phyloP scores from a whole-genome alignment of 306 rosid genomes.

The Trifolium subterraneum region DNA sequence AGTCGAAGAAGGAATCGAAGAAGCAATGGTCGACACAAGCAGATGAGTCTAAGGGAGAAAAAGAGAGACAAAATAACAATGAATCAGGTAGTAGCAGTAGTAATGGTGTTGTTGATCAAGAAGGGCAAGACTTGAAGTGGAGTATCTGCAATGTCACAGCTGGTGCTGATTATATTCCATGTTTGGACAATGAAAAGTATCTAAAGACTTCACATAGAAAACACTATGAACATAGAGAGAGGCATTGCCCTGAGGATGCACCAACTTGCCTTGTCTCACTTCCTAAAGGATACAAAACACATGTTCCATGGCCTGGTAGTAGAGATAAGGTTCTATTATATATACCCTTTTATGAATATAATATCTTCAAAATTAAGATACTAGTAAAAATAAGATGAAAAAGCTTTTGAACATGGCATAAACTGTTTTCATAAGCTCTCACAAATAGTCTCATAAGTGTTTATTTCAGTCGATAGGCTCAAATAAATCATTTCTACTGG shows the following conservation, averaged over 20 bases:
- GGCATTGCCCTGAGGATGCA: slow-evolving; percentile 85
- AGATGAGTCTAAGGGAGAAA: slow-evolving; percentile 70
- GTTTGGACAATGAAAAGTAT: slow-evolving; percentile 76
- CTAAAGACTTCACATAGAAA: slow-evolving; percentile 53
- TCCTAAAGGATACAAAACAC: slow-evolving; percentile 64
- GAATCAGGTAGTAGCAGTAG: slow-evolving; percentile 41
- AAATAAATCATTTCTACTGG: not conserved
- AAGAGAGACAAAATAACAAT: slow-evolving; percentile 66
- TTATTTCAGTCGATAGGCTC: not conserved
- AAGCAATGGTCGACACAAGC: slow-evolving; percentile 84
- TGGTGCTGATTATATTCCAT: slow-evolving; percentile 80
- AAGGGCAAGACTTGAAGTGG: slow-evolving; percentile 60
- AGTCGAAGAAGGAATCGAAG: slow-evolving; percentile 45
- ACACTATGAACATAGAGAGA: slow-evolving; percentile 87
- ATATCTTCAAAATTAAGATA: not conserved
- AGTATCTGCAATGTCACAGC: slow-evolving; percentile 70
- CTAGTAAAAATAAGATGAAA: too few relatives aligned
- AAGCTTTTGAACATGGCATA: too few relatives aligned
- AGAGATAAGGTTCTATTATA: slow-evolving; percentile 70
- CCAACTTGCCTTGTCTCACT: slow-evolving; percentile 78
- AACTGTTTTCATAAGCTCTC: not conserved
- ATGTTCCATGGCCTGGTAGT: slow-evolving; percentile 75
- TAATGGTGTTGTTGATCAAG: slow-evolving; percentile 11
- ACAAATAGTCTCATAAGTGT: not conserved
- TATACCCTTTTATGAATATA: not conserved